Evolutionary conservation across 1,284 basidiomycete genomes (phyloP).

Genomic region (Melanopsichium pennsylvanicum): DNA sequence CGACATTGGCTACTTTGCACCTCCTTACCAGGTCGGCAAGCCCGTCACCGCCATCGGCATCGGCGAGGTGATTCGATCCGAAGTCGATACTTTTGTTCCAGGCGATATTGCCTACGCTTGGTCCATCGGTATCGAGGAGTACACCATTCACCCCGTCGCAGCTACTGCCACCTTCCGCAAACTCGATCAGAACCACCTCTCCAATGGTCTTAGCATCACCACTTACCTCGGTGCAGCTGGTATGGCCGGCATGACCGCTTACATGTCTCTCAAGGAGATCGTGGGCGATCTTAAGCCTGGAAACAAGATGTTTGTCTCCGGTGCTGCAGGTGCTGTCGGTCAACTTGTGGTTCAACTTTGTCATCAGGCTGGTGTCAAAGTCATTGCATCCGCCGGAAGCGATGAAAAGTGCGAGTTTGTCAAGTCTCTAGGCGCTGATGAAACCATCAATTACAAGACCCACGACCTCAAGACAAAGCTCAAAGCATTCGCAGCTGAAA

Average conservation of each 20-base stretch:
- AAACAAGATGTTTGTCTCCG: constrained; percentile 56
- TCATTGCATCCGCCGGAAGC: constrained; percentile 82
- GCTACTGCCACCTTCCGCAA: constrained; percentile 20
- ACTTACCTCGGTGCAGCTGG: constrained; percentile 65
- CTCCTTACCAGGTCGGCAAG: constrained; percentile 25
- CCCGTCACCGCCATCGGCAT: constrained; percentile 42
- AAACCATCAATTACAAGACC: constrained; percentile 85
- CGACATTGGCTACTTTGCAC: constrained; percentile 31
- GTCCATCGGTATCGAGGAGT: constrained; percentile 37
- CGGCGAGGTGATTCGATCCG: constrained; percentile 31
- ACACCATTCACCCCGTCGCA: constrained; percentile 17
- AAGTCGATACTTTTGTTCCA: constrained; percentile 10
- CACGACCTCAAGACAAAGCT: constrained; percentile 67
- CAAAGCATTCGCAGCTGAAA: constrained; percentile 38
- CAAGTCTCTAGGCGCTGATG: constrained; percentile 82
- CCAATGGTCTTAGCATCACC: constrained; percentile 36
- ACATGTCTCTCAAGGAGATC: constrained; percentile 55
- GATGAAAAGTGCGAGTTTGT: constrained; percentile 84
- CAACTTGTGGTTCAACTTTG: constrained; percentile 70
- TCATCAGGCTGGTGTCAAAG: constrained; percentile 70
- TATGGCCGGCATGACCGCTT: constrained; percentile 65
- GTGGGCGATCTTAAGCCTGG: constrained; percentile 49
- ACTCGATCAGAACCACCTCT: constrained; percentile 17
- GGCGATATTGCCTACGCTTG: constrained; percentile 38
- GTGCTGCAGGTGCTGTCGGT: constrained; percentile 57